Base-by-base conservation (phyloP, 192 early-diverging fungal species). In the Umbelopsis vinacea region DNA sequence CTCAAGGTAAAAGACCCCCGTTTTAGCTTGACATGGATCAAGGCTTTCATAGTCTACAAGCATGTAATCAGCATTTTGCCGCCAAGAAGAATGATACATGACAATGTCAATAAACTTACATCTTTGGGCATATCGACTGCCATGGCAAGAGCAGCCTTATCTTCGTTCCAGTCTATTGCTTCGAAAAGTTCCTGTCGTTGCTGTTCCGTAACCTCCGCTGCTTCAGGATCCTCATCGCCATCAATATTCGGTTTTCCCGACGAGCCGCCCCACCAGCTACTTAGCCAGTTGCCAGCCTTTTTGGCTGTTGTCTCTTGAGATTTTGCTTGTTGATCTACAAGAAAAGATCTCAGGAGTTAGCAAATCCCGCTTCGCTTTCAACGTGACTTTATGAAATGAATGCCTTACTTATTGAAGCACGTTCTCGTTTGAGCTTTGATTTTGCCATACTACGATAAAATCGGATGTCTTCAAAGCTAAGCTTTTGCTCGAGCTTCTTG, bases 121-220 rank as follows among this genome's bases (percentile, higher is more conserved):
- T 93, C 91, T 71, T 85, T 84, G 4, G 89, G 90, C 12, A 91
- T 74, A 40, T 89, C 89, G 1, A 88, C 69, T 19, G 84, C 73
- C 0, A 69, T 77, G 0, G 82, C 79, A 24, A 89, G 72, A 0
- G 86, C 84, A 0, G 89, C 80, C 6, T 88, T 74, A 6, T 87
- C 80, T 67, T 92, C 92, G 73, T 94, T 87, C 73, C 87, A 94
- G 67, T 94, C 92, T 69, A 95, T 95, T 4, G 89, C 89, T 7
- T 94, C 91, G 79, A 90, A 93, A n/a, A 95, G 79, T 73, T 93
- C 88, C 57, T 91, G 86, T 53, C 92, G 86, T 60, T 95, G 90
- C 54, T 90, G 86, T 48, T 90, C 89, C 33, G 89, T 87, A 33
- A 94, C 47, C 15, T 68, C 75, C 63, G 81, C 37, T 8, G 50